Conservation (phyloP, 2,329 filamentous ascomycete genomes). For the Kalmusia sp. region DNA sequence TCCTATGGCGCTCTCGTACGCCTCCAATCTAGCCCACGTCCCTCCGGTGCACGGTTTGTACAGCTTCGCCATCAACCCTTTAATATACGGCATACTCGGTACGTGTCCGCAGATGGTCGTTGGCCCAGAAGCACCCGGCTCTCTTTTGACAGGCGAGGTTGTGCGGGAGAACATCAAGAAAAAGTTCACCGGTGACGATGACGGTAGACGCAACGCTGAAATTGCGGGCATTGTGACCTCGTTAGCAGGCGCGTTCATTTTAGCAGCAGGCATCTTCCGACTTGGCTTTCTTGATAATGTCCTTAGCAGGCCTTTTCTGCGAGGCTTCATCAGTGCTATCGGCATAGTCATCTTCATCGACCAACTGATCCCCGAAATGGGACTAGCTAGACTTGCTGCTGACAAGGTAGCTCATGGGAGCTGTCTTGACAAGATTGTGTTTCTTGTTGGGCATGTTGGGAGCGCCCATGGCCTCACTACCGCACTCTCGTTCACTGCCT, state of each 20-base stretch:
- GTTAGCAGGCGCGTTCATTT: slow-evolving; percentile 84
- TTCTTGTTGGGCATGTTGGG: slow-evolving; percentile 72
- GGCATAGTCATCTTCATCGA: slow-evolving; percentile 96
- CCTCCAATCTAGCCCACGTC: slow-evolving; percentile 89
- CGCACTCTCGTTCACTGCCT: slow-evolving; percentile 78
- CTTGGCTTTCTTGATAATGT: slow-evolving; percentile 95
- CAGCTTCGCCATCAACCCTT: slow-evolving; percentile 88
- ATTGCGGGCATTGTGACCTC: slow-evolving; percentile 89
- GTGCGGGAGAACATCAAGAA: slow-evolving; percentile 78
- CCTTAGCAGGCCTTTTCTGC: slow-evolving; percentile 86
- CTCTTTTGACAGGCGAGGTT: slow-evolving; percentile 85
- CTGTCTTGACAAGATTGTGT: slow-evolving; percentile 83
- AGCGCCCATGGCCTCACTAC: slow-evolving; percentile 77
- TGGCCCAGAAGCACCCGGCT: slow-evolving; percentile 92
- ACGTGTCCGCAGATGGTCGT: slow-evolving; percentile 94
- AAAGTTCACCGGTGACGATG: slow-evolving; percentile 69
- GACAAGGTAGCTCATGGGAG: slow-evolving; percentile 81
- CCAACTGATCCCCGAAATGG: slow-evolving; percentile 89
- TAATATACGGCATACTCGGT: slow-evolving; percentile 89
- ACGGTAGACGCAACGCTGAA: slow-evolving; percentile 76
- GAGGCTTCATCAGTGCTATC: slow-evolving; percentile 96
- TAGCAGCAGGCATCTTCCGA: slow-evolving; percentile 83
- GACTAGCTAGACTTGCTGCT: slow-evolving; percentile 72
- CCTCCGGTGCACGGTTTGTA: slow-evolving; percentile 95
- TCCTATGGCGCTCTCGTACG: slow-evolving; percentile 93